Base-by-base conservation (phyloP, 495 filamentous ascomycete genomes). In the Penicillium fimorum region DNA sequence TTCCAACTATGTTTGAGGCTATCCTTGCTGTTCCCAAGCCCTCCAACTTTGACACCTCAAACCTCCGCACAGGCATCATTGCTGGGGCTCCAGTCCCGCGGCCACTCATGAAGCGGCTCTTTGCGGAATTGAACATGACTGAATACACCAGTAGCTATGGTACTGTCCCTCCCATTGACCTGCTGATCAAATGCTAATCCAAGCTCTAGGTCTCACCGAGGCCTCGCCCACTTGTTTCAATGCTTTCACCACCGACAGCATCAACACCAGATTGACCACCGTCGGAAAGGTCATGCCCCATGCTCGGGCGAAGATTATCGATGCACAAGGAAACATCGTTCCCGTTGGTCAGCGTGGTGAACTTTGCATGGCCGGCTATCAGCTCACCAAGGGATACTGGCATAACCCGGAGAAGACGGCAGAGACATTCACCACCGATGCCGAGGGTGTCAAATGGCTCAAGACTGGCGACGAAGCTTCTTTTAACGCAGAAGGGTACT, bases 1-100 rank as follows among this genome's bases (percentile, higher is more conserved):
- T 90, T 0, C 86, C 87, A 0, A 85, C 87, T 33, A 90, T 90
- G 86, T 86, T 90, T 61, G 84, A 87, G 64, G 79, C 79, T 2
- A 76, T 88, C 20, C 74, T 88, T 42, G 67, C 68, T n/a, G 64
- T 85, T 1, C 76, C 78, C 48, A 77, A 79, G 52, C 81, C 76
- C 13, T 41, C 50, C 13, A 59, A 67, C 29, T 84, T 82, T 50
- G 69, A 77, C 53, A 72, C 74, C 59, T 71, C 75, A 1, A 70
- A 75, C 20, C 70, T 82, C 8, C 76, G 87, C 35, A 89, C 86
- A 0, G 86, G 86, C 5, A 88, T 89, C 51, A 82, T 87, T 38
- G 86, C 86, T 2, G 86, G 86, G 2, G 82, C 84, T 0, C 87
- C 86, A 0, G 87, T 88, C 2, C 85, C 85, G 13, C 70, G 77